Percentiles rank a stretch among this genome's conserved stretches.
These are phyloP conservation scores for Arachnomyces sp. DNA, from an alignment of 2,329 filamentous ascomycete species.

Conservation along the genomic window DNA sequence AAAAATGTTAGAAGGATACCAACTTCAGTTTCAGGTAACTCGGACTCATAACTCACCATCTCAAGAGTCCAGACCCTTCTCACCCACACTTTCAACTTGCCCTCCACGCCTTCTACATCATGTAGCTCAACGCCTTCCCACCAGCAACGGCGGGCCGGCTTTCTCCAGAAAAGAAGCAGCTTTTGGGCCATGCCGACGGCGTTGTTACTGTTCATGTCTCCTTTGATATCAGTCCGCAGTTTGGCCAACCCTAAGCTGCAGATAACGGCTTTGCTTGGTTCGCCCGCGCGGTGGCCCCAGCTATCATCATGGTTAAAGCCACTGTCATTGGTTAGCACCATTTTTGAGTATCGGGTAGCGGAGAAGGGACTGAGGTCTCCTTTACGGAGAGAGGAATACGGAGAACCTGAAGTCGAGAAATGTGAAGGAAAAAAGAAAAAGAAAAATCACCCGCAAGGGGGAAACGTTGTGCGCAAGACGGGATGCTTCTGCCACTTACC, in stretches of 20 bases:
- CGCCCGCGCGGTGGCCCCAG: slow-evolving; percentile 95
- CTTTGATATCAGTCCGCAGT: slow-evolving; percentile 78
- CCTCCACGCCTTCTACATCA: slow-evolving; percentile 80
- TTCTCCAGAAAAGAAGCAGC: slow-evolving; percentile 93
- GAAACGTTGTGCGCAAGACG: no score
- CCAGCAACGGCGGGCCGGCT: slow-evolving; percentile 93
- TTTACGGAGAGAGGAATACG: no score
- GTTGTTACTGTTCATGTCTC: slow-evolving; percentile 64
- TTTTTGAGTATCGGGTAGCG: no score
- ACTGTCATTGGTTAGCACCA: slow-evolving; percentile 40
- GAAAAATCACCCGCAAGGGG: no score
- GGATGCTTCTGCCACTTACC: slow-evolving; percentile 55
- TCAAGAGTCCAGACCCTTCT: slow-evolving; percentile 95
- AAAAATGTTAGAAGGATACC: neutral
- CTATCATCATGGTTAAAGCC: slow-evolving; percentile 92
- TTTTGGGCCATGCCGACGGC: slow-evolving; percentile 98
- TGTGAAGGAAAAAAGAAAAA: neutral
- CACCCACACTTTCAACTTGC: slow-evolving; percentile 96
- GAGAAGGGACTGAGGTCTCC: no score
- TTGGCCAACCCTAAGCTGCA: slow-evolving; percentile 91
- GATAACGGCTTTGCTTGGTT: slow-evolving; percentile 97
- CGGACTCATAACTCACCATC: slow-evolving; percentile 54
- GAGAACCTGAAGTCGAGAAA: no score
- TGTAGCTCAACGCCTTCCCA: slow-evolving; percentile 96
- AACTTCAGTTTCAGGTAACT: neutral